Percentiles rank a stretch among this genome's conserved stretches.
Evolutionary conservation across 2,329 filamentous ascomycete species (phyloP).

Genomic region (Fusarium temperatum): DNA sequence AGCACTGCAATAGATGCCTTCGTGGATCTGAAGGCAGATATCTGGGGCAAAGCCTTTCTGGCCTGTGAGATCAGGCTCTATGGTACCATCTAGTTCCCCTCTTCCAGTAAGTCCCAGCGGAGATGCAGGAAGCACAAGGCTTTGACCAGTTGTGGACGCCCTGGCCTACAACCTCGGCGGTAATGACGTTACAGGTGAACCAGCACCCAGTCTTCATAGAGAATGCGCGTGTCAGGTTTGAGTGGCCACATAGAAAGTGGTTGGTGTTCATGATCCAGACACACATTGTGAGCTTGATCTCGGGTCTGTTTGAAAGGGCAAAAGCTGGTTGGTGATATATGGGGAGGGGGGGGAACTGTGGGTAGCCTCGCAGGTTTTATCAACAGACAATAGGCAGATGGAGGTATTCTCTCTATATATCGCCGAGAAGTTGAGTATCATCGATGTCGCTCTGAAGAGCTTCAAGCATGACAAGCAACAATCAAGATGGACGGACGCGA

Average conservation of each 20-base stretch:
- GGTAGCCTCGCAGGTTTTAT: too few species aligned
- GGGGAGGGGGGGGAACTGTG: neutral
- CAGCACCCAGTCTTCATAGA: neutral
- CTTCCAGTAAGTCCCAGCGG: neutral
- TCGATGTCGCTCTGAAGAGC: too few species aligned
- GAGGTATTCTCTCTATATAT: neutral
- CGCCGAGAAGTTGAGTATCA: too few species aligned
- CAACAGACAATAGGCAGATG: too few species aligned
- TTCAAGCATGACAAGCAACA: neutral
- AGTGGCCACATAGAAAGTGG: neutral
- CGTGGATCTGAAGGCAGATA: fast-evolving
- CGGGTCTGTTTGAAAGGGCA: fast-evolving
- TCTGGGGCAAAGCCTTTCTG: neutral
- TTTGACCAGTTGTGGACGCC: neutral
- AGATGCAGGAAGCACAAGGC: neutral
- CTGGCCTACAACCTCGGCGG: neutral
- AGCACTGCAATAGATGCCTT: too few species aligned
- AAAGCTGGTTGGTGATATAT: too few species aligned
- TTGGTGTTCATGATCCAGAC: neutral
- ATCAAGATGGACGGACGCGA: fast-evolving
- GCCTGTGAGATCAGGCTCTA: neutral
- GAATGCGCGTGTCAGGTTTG: neutral
- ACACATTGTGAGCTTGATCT: neutral
- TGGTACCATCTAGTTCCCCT: neutral
- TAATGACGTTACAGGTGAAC: neutral